Percentiles rank a stretch among this genome's conserved stretches.
Conservation (phyloP, 2,329 filamentous ascomycete genomes). For the Aspergillus proliferans region DNA sequence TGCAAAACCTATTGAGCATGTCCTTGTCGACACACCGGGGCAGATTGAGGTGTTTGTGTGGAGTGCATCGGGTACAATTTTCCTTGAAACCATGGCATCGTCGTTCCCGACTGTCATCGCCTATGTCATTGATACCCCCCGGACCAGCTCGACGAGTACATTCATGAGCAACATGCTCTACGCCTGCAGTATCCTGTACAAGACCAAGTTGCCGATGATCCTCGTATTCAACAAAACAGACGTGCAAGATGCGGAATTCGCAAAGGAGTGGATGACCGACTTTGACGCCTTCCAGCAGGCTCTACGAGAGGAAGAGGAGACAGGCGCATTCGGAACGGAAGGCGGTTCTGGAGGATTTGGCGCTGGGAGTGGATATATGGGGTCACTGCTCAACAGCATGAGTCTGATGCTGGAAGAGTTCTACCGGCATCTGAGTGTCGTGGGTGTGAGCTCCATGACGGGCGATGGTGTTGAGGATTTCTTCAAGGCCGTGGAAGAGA, state of each 20-base stretch:
- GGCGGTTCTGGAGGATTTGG: constrained; percentile 55
- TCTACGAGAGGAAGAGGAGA: constrained; percentile 70
- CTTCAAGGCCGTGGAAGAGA: constrained; percentile 80
- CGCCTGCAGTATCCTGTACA: constrained; percentile 96
- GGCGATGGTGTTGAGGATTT: constrained; percentile 90
- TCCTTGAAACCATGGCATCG: constrained; percentile 85
- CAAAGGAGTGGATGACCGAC: constrained; percentile 99
- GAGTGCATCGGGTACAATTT: constrained; percentile 90
- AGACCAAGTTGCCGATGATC: constrained; percentile 97
- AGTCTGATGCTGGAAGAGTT: constrained; percentile 96
- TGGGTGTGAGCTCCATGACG: constrained; percentile 88
- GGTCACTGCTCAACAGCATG: constrained; percentile 93
- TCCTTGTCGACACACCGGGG: constrained; percentile 89
- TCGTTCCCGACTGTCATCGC: constrained; percentile 96
- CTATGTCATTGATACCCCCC: constrained; percentile 94
- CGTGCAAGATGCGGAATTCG: constrained; percentile 82
- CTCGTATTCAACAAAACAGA: constrained; percentile 99
- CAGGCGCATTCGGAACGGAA: constrained; percentile 66
- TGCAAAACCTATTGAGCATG: constrained; percentile 64
- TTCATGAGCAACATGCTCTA: constrained; percentile 99
- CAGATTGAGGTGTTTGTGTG: constrained; percentile 99
- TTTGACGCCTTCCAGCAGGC: constrained; percentile 93
- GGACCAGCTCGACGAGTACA: constrained; percentile 85
- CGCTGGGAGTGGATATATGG: constrained; percentile 90
- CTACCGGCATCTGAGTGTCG: constrained; percentile 86